Conservation (phyloP, 108 stramenopile genomes). For the Phaeodactylum tricornutum region DNA sequence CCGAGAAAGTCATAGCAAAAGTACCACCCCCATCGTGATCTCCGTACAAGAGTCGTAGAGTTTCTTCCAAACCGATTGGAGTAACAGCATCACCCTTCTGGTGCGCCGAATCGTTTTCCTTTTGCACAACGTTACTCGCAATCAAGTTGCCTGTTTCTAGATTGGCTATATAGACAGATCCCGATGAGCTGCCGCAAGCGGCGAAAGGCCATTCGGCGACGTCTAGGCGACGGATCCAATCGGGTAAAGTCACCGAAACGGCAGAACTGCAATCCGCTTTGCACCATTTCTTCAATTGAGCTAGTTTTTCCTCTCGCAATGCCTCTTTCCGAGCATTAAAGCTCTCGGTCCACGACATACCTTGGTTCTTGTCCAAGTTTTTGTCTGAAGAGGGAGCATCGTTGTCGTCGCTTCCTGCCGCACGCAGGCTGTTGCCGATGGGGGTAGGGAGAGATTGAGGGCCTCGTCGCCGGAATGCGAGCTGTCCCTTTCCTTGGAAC, state of each 20-base stretch:
- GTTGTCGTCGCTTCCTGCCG: too few relatives aligned
- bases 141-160: slow-evolving; percentile 31
- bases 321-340: too few relatives aligned
- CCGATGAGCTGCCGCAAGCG: slow-evolving; percentile 49
- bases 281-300: not conserved
- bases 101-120: not conserved
- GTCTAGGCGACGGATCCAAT: slow-evolving; percentile 66
- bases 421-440: too few relatives aligned
- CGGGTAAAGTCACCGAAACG: slow-evolving; percentile 12
- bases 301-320: too few relatives aligned
- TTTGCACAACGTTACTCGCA: not conserved
- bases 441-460: too few relatives aligned
- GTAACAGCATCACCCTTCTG: not conserved
- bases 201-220: slow-evolving; percentile 66
- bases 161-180: slow-evolving; percentile 44
- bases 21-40: slow-evolving; percentile 25
- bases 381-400: too few relatives aligned
- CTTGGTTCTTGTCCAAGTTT: too few relatives aligned
- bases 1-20: slow-evolving; percentile 10
- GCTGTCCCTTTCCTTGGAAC: too few relatives aligned
- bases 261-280: slow-evolving; percentile 1
- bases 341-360: too few relatives aligned
- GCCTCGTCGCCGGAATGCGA: too few relatives aligned
- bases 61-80: slow-evolving; percentile 1
- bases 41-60: slow-evolving; percentile 9